Conservation (phyloP, 1,139 yeast species). For the Candida sanyaensis region DNA sequence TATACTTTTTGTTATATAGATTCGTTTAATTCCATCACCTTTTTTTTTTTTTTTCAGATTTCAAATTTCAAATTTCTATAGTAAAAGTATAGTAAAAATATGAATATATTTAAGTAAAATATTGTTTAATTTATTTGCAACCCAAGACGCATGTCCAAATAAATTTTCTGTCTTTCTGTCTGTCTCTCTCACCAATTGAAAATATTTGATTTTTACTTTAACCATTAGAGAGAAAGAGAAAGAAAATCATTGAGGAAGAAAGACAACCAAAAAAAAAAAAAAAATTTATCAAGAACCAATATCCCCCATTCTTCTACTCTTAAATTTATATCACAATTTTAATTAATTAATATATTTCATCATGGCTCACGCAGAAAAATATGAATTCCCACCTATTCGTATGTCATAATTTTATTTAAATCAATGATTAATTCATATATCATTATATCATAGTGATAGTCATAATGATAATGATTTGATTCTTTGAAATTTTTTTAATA, state of each 20-base stretch:
- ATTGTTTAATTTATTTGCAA: background rate
- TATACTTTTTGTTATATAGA: background rate
- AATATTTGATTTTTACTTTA: background rate
- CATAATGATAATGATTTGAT: no score
- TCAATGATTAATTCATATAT: no score
- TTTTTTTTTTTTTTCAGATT: slow-evolving; percentile 1
- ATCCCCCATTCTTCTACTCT: background rate
- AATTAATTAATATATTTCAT: background rate
- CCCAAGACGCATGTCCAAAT: background rate
- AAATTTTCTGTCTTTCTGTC: no score
- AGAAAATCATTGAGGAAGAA: no score
- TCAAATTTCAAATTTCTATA: slow-evolving; percentile 1
- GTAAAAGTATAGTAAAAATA: background rate
- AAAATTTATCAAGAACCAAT: background rate
- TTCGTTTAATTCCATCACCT: background rate
- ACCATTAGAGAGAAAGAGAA: background rate
- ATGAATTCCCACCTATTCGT: slow-evolving; percentile 31
- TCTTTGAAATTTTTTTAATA: no score
- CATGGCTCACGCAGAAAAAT: slow-evolving; percentile 15
- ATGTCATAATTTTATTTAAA: slow-evolving; percentile 14
- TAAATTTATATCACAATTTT: background rate
- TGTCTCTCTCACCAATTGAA: slow-evolving; percentile 2
- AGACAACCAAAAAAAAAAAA: background rate
- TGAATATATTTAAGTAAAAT: background rate
- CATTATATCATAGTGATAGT: no score